phyloP scores from a whole-genome alignment of 169 alveolate species.

The Perkinsus marinus region DNA sequence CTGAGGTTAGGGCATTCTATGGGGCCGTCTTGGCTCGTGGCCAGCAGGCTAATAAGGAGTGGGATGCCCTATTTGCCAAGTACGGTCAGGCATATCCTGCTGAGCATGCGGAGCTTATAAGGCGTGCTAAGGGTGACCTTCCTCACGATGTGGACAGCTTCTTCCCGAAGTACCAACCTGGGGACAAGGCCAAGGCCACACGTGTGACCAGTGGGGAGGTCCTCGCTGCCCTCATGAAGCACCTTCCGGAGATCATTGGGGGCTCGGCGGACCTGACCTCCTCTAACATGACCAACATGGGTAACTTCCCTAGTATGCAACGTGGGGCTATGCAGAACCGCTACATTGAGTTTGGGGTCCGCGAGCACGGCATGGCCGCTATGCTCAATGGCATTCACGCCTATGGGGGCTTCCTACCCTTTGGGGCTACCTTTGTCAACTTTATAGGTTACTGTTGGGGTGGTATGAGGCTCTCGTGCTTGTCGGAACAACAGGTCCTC shows the following conservation, averaged over 20 bases:
- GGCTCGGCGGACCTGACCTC: conserved; percentile 40
- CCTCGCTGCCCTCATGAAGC: conserved; percentile 18
- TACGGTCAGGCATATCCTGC: conserved; percentile 16
- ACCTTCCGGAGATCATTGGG: conserved; percentile 35
- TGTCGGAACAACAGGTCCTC: conserved; percentile 30
- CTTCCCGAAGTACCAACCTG: conserved; percentile 15
- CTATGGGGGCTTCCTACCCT: conserved; percentile 36
- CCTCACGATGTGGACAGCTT: conserved; percentile 19
- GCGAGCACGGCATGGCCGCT: conserved; percentile 50
- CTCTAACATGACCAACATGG: conserved; percentile 24
- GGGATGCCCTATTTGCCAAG: conserved; percentile 20
- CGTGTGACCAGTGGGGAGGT: conserved; percentile 26
- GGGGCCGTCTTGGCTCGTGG: conserved; percentile 7
- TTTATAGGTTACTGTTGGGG: conserved; percentile 26
- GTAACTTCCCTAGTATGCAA: conserved; percentile 12
- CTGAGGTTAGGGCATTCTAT: conserved; percentile 16
- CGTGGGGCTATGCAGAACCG: conserved; percentile 14
- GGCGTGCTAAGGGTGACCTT: conserved; percentile 14
- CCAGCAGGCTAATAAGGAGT: conserved; percentile 22
- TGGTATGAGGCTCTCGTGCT: conserved; percentile 27
- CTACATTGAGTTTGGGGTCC: conserved; percentile 33
- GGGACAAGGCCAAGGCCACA: conserved; percentile 21
- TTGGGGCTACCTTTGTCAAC: conserved; percentile 34
- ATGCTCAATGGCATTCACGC: conserved; percentile 35
- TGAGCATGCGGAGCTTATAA: conserved; percentile 19